Conservation (phyloP, 169 alveolate species). For the Plasmodium vivax region DNA sequence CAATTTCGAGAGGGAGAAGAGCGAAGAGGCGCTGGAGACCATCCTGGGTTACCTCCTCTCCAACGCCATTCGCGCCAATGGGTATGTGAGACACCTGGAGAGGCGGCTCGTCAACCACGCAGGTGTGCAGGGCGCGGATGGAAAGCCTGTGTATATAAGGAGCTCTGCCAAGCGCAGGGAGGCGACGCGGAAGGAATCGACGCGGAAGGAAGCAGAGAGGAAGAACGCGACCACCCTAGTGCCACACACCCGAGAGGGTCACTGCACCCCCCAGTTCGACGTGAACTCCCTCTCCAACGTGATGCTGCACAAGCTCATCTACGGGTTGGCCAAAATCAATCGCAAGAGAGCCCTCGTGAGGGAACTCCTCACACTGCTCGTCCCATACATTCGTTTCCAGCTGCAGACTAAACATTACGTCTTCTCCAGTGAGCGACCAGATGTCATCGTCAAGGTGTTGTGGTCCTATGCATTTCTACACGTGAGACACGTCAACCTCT, state of each 20-base stretch:
- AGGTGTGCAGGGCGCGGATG: neutral
- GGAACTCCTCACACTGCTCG: conserved; percentile 16
- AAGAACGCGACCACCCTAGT: neutral
- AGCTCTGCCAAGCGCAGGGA: neutral
- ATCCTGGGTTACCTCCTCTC: conserved; percentile 12
- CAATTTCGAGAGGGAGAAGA: conserved; percentile 12
- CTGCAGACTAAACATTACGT: conserved; percentile 42
- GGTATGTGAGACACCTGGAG: conserved; percentile 19
- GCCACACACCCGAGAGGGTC: neutral
- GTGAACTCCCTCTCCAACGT: conserved; percentile 31
- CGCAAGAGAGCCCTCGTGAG: neutral
- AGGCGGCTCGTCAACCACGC: conserved; percentile 13
- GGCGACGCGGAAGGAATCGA: neutral
- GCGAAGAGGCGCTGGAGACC: neutral
- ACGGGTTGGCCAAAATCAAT: conserved; percentile 33
- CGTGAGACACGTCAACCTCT: conserved; percentile 21
- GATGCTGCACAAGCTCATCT: conserved; percentile 59
- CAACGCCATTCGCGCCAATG: conserved; percentile 24
- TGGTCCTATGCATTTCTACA: conserved; percentile 64
- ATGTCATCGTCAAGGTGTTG: conserved; percentile 27
- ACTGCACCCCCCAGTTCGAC: neutral
- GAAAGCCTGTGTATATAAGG: conserved; percentile 14
- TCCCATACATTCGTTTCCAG: conserved; percentile 35
- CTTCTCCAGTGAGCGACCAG: conserved; percentile 23
- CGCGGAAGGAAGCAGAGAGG: neutral